These are phyloP conservation scores for Suhomyces kunorum DNA, from an alignment of 1,139 yeast species.

Conservation along the genomic window DNA sequence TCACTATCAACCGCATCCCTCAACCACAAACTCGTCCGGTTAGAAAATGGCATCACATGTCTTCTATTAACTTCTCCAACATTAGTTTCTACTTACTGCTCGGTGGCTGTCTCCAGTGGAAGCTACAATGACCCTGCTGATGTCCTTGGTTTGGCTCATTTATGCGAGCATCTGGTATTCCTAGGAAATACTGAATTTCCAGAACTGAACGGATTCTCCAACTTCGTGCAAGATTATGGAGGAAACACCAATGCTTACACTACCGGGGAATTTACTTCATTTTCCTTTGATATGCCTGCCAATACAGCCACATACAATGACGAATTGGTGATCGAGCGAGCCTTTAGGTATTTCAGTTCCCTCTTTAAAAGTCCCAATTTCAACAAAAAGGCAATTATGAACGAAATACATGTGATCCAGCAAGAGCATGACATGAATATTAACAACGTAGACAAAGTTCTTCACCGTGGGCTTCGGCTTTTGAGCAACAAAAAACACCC, in stretches of 20 bases:
- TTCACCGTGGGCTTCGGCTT: conserved; percentile 60
- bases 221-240: conserved; percentile 44
- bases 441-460: conserved; percentile 41
- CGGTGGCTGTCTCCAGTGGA: conserved; percentile 60
- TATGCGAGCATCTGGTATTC: conserved; percentile 70
- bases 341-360: conserved; percentile 53
- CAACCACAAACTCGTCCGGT: conserved; percentile 43
- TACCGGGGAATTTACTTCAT: conserved; percentile 62
- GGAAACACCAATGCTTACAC: conserved; percentile 69
- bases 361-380: conserved; percentile 55
- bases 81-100: conserved; percentile 44
- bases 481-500: conserved; percentile 46
- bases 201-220: conserved; percentile 45
- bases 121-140: conserved; percentile 61
- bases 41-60: conserved; percentile 55
- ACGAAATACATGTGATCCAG: conserved; percentile 60
- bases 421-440: conserved; percentile 63
- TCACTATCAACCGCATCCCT: conserved; percentile 38
- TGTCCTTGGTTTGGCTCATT: conserved; percentile 65
- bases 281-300: conserved; percentile 59
- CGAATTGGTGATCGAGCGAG: conserved; percentile 42
- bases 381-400: conserved; percentile 37
- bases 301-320: conserved; percentile 24
- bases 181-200: conserved; percentile 60
- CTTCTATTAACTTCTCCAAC: conserved; percentile 61